Percentiles rank a stretch among this genome's conserved stretches.
Conservation (phyloP, 345 rosid genomes). For the Syzygium jambos region DNA sequence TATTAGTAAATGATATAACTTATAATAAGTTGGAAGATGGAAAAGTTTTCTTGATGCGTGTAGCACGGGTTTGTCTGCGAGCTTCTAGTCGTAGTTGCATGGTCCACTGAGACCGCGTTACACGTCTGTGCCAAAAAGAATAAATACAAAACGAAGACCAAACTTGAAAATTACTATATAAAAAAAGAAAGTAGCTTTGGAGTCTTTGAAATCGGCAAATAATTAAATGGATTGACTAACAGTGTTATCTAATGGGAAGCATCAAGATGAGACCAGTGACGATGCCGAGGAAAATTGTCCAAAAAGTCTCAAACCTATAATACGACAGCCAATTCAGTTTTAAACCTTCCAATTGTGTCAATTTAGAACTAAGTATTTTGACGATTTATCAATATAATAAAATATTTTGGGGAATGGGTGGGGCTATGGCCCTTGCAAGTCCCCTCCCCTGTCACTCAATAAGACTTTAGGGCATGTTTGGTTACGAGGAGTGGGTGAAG, state of each 20-base stretch:
- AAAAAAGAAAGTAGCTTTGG: too few species aligned
- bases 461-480: not conserved
- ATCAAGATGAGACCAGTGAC: not conserved
- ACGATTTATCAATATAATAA: rapidly evolving
- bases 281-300: rapidly evolving
- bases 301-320: too few species aligned
- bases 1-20: not conserved
- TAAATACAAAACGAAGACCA: not conserved
- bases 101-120: not conserved
- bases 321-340: rapidly evolving
- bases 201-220: not conserved
- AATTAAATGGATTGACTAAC: not conserved
- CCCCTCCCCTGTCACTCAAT: not conserved
- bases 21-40: not conserved
- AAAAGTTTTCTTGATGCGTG: not conserved
- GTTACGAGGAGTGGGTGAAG: not conserved
- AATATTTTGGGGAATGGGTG: too few species aligned
- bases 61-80: not conserved
- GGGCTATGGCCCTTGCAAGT: too few species aligned
- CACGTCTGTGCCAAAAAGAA: not conserved
- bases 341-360: rapidly evolving
- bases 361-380: too few species aligned
- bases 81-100: not conserved
- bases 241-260: not conserved
- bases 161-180: not conserved